Conservation (phyloP, 2,329 filamentous ascomycete species). For the Acrocalymma vagum region DNA sequence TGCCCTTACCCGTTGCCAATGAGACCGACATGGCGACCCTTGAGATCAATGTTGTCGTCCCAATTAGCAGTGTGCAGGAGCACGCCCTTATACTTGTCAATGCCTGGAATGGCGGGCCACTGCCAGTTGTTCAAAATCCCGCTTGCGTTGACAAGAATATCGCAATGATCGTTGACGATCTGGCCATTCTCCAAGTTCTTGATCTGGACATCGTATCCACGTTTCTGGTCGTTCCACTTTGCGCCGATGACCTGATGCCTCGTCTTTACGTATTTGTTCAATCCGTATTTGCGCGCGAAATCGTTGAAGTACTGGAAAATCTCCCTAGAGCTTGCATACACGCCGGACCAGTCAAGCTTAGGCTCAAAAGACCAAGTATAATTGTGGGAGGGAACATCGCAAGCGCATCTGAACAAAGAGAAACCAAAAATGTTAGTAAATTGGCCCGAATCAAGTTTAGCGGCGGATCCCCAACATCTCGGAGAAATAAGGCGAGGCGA, state of each 20-base stretch:
- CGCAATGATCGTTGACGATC: slow-evolving; percentile 51
- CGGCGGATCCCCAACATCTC: too few species aligned
- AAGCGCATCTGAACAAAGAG: slow-evolving; percentile 54
- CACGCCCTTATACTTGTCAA: slow-evolving; percentile 60
- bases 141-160: slow-evolving; percentile 58
- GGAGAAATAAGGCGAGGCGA: too few species aligned
- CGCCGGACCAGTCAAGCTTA: slow-evolving; percentile 52
- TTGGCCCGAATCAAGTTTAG: too few species aligned
- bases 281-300: slow-evolving; percentile 51
- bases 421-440: too few species aligned
- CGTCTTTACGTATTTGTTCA: slow-evolving; percentile 47
- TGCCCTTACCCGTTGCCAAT: slow-evolving; percentile 58
- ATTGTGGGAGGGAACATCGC: slow-evolving; percentile 62
- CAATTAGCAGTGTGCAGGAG: slow-evolving; percentile 66
- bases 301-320: slow-evolving; percentile 54
- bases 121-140: slow-evolving; percentile 62
- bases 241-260: slow-evolving; percentile 43
- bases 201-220: slow-evolving; percentile 47
- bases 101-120: slow-evolving; percentile 62
- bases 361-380: slow-evolving; percentile 62
- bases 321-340: slow-evolving; percentile 54
- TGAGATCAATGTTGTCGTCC: slow-evolving; percentile 60
- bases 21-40: slow-evolving; percentile 59
- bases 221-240: slow-evolving; percentile 47
- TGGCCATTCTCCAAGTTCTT: slow-evolving; percentile 37